These are phyloP conservation scores for Beauveria australis DNA, from an alignment of 2,329 filamentous ascomycete genomes.

Conservation along the genomic window DNA sequence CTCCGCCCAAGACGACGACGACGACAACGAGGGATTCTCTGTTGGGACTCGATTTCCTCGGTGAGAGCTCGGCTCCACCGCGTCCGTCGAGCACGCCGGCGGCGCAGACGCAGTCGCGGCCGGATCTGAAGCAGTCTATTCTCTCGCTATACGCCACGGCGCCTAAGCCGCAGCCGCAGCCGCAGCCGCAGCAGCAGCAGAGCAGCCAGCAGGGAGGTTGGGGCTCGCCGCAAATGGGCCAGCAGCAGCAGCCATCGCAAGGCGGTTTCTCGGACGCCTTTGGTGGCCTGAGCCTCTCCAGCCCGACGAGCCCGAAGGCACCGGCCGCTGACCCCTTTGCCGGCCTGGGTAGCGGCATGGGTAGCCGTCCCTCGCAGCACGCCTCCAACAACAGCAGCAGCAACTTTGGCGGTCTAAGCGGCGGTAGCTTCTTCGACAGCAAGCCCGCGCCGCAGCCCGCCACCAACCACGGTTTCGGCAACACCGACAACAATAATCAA, in stretches of 20 bases:
- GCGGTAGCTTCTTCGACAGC: constrained; percentile 77
- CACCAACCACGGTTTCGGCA: background rate
- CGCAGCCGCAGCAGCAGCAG: constrained; percentile 39
- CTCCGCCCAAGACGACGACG: constrained; percentile 59
- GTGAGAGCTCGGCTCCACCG: constrained; percentile 61
- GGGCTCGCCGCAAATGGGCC: constrained; percentile 48
- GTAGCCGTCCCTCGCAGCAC: constrained; percentile 26
- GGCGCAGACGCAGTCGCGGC: constrained; percentile 61
- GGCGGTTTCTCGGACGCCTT: constrained; percentile 65
- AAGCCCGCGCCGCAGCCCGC: constrained; percentile 42
- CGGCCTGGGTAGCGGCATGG: constrained; percentile 37
- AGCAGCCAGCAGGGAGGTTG: constrained; percentile 53
- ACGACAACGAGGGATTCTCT: constrained; percentile 79
- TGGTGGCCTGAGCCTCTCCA: constrained; percentile 37
- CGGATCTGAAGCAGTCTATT: constrained; percentile 95
- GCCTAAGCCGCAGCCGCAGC: constrained; percentile 62
- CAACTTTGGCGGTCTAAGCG: constrained; percentile 47
- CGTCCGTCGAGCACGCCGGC: constrained; percentile 76
- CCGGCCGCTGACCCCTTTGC: constrained; percentile 49
- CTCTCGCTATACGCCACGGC: constrained; percentile 85
- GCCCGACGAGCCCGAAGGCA: constrained; percentile 34
- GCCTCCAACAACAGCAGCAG: constrained; percentile 36
- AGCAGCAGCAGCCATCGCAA: background rate
- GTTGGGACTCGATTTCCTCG: constrained; percentile 87
- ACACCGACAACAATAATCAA: background rate